Evolutionary conservation across 2,329 filamentous ascomycete genomes (phyloP), one percentile per base, ranked within the genome.

Genomic region (Paraphaeosphaeria sporulosa): DNA sequence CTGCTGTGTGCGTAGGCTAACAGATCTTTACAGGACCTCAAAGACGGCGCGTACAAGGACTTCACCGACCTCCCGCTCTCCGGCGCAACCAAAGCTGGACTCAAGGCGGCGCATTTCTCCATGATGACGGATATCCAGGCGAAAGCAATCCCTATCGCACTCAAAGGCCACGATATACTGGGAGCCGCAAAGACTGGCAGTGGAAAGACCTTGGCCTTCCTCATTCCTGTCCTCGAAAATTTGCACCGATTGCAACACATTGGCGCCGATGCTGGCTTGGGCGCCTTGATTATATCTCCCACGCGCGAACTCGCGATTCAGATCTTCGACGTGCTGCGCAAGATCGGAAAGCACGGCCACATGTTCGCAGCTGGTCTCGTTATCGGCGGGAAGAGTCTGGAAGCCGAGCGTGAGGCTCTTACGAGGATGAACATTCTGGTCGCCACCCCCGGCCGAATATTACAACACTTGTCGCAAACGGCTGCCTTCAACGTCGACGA

Each of bases 391-490:
- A 97, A 96, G 84, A 94, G 87, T 75, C 75, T 97, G 70, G 89
- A 91, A 73, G 94, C 97, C 73, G 90, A 99, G 80, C 89, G 92
- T 25, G 92, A 96, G 69, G 86, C 94, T 36, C 76, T 99, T 61
- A 87, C 88, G 3, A 87, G 93, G 65, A 98, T 99, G 94, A 99
- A 98, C 75, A 98, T 99, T 50, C 81, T 99, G 27, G 93, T 99
- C 10, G 96, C 94, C 72, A 99, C 95, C 1, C 95, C 95, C 0
- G 95, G 95, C 1, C 88, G 95, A 38, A 96, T 99, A 85, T 81
- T 98, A 68, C 95, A 99, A 79, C 95, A 99, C 78, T 83, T 99
- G 71, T 94, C 96, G 72, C 94, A 97, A 81, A 98, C 94, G 0
- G 92, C 93, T 0, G 89, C 90, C 19, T 91, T 99, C 73, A 93